Evolutionary conservation across 176 grass and related monocot species (phyloP), one percentile per base, ranked within the genome.

Genomic region (Alopecurus myosuroides): DNA sequence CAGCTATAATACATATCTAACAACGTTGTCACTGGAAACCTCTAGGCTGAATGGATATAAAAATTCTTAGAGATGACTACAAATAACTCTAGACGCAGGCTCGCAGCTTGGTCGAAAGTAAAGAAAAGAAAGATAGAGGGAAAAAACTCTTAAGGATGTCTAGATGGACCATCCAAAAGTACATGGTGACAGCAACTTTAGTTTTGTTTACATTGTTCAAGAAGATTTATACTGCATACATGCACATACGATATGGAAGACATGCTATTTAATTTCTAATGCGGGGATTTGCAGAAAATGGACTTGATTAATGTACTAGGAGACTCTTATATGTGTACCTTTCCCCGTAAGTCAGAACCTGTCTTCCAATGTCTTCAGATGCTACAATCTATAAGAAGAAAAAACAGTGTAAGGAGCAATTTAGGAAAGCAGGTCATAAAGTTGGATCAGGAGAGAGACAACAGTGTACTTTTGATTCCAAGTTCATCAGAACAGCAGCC

Each of bases 261-360:
- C 25, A 67, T 28, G 45, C 8, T 55, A 61, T 60, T 46, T 74
- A 56, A 22, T 82, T 60, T 31, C 0, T n/a, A 51, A 76, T 39
- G 22, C 18, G 25, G 7, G 42, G 80, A 45, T 45, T 75, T 48
- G 33, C 2, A 3, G 33, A 70, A 86, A 78, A 82, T 46, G 11
- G 37, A 69, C 9, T 57, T 37, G 28, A 42, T 42, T 28, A 77
- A 75, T 82, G 76, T 64, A 28, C 1, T 80, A 41, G 20, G 3
- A 70, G 22, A 55, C 20, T 57, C 18, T 37, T 52, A 42, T 61
- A 19, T 3, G 0, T 42, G 28, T 65, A 97, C 92, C 92, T 97
- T 89, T 97, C 90, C 30, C 95, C 92, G 78, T 97, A 97, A 83
- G 92, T 92, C 57, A 97, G 82, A 71, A 94, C 79, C 84, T 97